phyloP scores from a whole-genome alignment of 2,329 filamentous ascomycete genomes.

The Passalora sequoiae region DNA sequence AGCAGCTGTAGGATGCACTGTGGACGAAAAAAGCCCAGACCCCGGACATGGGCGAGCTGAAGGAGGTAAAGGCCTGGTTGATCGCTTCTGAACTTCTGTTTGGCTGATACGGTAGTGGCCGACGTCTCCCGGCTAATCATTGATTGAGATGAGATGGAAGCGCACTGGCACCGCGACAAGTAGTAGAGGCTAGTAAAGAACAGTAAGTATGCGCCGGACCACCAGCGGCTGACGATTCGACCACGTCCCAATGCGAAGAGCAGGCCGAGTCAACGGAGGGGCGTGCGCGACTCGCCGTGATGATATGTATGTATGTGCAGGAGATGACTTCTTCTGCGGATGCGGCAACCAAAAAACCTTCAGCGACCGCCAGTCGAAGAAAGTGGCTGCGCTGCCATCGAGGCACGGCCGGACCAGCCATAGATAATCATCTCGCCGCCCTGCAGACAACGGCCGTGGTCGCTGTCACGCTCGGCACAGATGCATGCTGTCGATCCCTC shows the following conservation, averaged over 20 bases:
- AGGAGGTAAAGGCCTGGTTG: conserved; percentile 15
- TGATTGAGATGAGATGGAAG: neutral
- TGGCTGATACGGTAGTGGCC: conserved; percentile 1
- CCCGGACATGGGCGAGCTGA: conserved; percentile 14
- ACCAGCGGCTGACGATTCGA: conserved; percentile 3
- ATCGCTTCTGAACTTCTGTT: too few relatives aligned
- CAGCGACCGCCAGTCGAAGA: conserved; percentile 9
- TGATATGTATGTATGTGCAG: conserved; percentile 9
- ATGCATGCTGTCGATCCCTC: conserved; percentile 18
- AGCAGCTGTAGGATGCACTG: neutral
- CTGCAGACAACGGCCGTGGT: conserved; percentile 12
- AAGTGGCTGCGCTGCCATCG: conserved; percentile 13
- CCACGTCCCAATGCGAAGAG: conserved; percentile 2
- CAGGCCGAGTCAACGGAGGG: neutral
- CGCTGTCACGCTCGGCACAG: conserved; percentile 13
- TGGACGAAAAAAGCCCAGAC: conserved; percentile 12
- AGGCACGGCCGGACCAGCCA: conserved; percentile 12
- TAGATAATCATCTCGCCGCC: conserved; percentile 9
- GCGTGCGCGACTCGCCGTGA: conserved; percentile 1
- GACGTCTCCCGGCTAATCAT: neutral
- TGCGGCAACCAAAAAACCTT: conserved; percentile 11
- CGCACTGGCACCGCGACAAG: too few relatives aligned
- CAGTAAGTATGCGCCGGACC: too few relatives aligned
- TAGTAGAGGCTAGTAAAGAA: too few relatives aligned
- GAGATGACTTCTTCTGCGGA: conserved; percentile 10